A percentile compares a stretch with the other conserved stretches of the same genome.
phyloP scores from a whole-genome alignment of 371 early-diverging fungal species.

The Mortierella sp. region DNA sequence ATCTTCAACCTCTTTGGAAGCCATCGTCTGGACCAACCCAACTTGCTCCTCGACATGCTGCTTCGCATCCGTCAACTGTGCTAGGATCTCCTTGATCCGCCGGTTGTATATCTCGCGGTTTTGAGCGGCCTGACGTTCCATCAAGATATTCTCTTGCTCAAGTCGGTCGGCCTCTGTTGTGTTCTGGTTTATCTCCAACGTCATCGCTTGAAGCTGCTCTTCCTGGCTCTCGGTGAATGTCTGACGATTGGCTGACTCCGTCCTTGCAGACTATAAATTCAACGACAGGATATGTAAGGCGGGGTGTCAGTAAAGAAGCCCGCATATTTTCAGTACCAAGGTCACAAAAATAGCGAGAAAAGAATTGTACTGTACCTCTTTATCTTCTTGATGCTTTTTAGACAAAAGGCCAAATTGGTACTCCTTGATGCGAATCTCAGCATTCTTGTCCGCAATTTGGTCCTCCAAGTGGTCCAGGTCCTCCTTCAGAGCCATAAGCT shows the following conservation, averaged over 20 bases:
- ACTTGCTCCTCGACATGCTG: slow-evolving; percentile 50
- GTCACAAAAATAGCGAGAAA: not conserved
- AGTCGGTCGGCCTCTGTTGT: slow-evolving; percentile 34
- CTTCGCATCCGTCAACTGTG: slow-evolving; percentile 27
- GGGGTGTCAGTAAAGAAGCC: not conserved
- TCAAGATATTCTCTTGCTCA: slow-evolving; percentile 31
- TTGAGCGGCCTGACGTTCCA: slow-evolving; percentile 47
- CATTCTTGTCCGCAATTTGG: slow-evolving; percentile 28
- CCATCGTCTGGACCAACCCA: slow-evolving; percentile 36
- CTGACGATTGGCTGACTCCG: slow-evolving; percentile 26
- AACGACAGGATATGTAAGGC: not conserved
- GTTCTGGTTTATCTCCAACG: slow-evolving; percentile 23
- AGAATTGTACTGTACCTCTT: slow-evolving; percentile 36
- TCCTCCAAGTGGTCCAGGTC: slow-evolving; percentile 40
- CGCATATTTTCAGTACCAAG: not conserved
- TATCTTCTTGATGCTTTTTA: slow-evolving; percentile 47
- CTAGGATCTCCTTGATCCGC: slow-evolving; percentile 31
- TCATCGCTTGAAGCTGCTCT: slow-evolving; percentile 31
- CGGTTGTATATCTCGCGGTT: slow-evolving; percentile 32
- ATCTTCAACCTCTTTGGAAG: slow-evolving; percentile 31
- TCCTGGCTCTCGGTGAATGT: slow-evolving; percentile 22
- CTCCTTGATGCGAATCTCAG: slow-evolving; percentile 30
- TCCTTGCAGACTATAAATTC: slow-evolving; percentile 26
- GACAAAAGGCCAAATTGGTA: slow-evolving; percentile 20
- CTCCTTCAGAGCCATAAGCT: slow-evolving; percentile 22